Evolutionary conservation across 2,329 filamentous ascomycete species (phyloP), one percentile per base, ranked within the genome.

Genomic region (Coniochaeta sp.): DNA sequence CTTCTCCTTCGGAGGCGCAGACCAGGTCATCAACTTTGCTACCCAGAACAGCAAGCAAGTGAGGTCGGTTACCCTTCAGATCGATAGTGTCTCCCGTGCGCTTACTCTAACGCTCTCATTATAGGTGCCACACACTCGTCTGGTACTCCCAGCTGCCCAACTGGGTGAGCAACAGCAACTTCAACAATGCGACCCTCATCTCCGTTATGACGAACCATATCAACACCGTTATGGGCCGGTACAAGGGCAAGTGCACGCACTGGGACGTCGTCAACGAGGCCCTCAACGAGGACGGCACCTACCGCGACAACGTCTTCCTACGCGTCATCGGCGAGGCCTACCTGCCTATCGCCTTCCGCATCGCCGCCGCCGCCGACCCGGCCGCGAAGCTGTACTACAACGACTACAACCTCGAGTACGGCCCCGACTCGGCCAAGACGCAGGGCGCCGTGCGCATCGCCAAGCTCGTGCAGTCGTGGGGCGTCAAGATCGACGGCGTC

Each of bases 191-290:
- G 2, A 78, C 79, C 12, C 67, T 85, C 7, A 71, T 72, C 20
- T 64, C 66, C 3, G 74, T 76, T 5, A 66, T 84, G 58, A 69
- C 78, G 60, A 75, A 71, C 54, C 77, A 81, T 56, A 73, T 82
- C 53, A 72, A 71, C 28, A 66, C 71, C 49, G 72, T 71, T 24
- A 47, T 47, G 45, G 45, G 45, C 26, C 14, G 45, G 14, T 47
- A 72, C 61, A 68, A 67, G 55, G 70, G 73, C 40, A 65, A 71
- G 45, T 77, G 75, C 60, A 72, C 71, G 53, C 68, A 71, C 32
- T 81, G 76, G 76, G 76, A 80, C 51, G 76, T 81, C 0, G 69
- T 79, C 10, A 81, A 80, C 54, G 76, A 81, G 63, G 60, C 71
- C 6, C 67, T 78, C 54, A 73, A 77, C 50, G 76, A 79, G 50